Evolutionary conservation across 2,329 filamentous ascomycete species (phyloP).

Genomic region (Mycosphaerelloides madeirae): DNA sequence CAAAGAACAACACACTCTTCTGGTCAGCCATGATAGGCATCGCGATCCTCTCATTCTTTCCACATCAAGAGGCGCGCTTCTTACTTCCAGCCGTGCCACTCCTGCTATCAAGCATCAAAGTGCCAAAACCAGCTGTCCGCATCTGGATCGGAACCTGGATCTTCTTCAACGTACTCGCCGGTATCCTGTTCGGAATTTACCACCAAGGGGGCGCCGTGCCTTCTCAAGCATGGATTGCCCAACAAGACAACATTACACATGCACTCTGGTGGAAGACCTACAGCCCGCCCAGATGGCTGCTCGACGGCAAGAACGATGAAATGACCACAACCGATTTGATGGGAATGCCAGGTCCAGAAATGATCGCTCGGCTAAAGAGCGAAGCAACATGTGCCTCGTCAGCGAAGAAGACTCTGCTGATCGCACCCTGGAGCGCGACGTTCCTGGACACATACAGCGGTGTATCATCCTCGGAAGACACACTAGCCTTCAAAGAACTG

Average conservation of each 20-base stretch:
- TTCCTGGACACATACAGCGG: constrained; percentile 57
- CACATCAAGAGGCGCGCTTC: constrained; percentile 77
- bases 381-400: constrained; percentile 59
- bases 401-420: constrained; percentile 49
- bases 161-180: constrained; percentile 63
- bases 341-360: constrained; percentile 58
- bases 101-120: constrained; percentile 66
- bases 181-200: constrained; percentile 71
- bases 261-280: constrained; percentile 86
- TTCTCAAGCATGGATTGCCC: constrained; percentile 68
- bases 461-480: background rate
- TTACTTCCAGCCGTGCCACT: constrained; percentile 70
- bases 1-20: constrained; percentile 57
- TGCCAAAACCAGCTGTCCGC: constrained; percentile 50
- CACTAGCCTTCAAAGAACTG: constrained; percentile 58
- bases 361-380: constrained; percentile 56
- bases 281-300: constrained; percentile 72
- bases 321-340: constrained; percentile 69
- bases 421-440: constrained; percentile 66
- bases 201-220: constrained; percentile 77
- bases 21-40: constrained; percentile 71
- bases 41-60: constrained; percentile 65
- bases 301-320: constrained; percentile 69
- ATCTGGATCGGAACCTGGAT: constrained; percentile 50
- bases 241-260: constrained; percentile 60